Percentiles rank a stretch among this genome's conserved stretches.
phyloP scores from a whole-genome alignment of 2,329 filamentous ascomycete species.

The Penicillium paneum region DNA sequence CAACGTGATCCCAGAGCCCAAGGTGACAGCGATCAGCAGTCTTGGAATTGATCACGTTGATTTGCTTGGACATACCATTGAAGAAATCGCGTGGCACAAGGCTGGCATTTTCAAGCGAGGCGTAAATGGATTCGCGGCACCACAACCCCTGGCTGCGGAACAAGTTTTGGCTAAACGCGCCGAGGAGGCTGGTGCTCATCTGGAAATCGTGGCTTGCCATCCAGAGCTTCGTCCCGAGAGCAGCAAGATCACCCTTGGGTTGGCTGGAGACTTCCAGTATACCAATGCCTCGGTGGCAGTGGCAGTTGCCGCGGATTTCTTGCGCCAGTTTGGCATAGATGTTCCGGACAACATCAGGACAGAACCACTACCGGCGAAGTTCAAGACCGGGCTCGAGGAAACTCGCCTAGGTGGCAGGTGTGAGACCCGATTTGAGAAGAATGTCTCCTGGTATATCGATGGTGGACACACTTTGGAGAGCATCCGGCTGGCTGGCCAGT shows the following conservation, averaged over 20 bases:
- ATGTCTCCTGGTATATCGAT: slow-evolving; percentile 75
- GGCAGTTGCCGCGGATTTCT: slow-evolving; percentile 44
- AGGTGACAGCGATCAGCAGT: slow-evolving; percentile 70
- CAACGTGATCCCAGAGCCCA: slow-evolving; percentile 72
- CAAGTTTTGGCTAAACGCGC: slow-evolving; percentile 57
- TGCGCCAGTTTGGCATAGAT: slow-evolving; percentile 35
- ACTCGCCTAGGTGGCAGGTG: slow-evolving; percentile 74
- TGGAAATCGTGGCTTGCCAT: slow-evolving; percentile 51
- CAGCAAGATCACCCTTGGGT: slow-evolving; percentile 52
- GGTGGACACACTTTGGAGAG: slow-evolving; percentile 86
- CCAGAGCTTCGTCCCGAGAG: slow-evolving; percentile 40
- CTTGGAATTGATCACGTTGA: slow-evolving; percentile 81
- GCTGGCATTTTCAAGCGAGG: slow-evolving; percentile 76
- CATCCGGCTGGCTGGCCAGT: slow-evolving; percentile 69
- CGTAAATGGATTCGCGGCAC: slow-evolving; percentile 61
- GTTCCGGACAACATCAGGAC: slow-evolving; percentile 39
- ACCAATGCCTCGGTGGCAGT: slow-evolving; percentile 61
- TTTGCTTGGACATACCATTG: slow-evolving; percentile 74
- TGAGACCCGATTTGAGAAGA: slow-evolving; percentile 60
- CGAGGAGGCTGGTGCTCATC: slow-evolving; percentile 46
- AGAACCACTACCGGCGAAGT: slow-evolving; percentile 55
- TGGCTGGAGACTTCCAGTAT: slow-evolving; percentile 62
- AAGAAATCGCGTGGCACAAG: slow-evolving; percentile 89
- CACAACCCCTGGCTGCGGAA: slow-evolving; percentile 55
- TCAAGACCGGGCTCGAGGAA: slow-evolving; percentile 62